A percentile compares a stretch with the other conserved stretches of the same genome.
These are phyloP conservation scores for Pyrenophora seminiperda DNA, from an alignment of 2,329 filamentous ascomycete genomes.

Conservation along the genomic window DNA sequence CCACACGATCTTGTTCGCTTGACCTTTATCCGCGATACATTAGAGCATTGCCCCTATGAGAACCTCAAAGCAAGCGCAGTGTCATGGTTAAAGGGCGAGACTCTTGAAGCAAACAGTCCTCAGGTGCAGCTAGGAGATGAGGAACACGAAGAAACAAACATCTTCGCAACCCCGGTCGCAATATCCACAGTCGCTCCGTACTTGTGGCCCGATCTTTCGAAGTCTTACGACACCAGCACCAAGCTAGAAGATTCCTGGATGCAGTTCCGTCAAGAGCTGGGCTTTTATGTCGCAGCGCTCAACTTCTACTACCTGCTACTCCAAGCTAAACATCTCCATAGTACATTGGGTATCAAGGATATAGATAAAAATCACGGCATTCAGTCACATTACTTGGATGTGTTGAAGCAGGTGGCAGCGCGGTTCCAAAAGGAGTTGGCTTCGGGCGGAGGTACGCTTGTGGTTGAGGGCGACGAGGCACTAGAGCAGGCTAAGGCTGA, in stretches of 20 bases:
- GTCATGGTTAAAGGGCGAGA: conserved; percentile 65
- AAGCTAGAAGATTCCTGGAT: conserved; percentile 43
- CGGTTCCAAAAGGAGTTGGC: conserved; percentile 47
- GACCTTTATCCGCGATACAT: conserved; percentile 60
- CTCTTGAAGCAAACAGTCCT: conserved; percentile 54
- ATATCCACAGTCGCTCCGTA: conserved; percentile 56
- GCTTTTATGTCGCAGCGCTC: conserved; percentile 60
- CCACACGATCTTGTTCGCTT: conserved; percentile 58
- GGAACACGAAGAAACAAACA: conserved; percentile 28
- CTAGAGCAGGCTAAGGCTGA: conserved; percentile 43
- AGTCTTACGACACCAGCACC: conserved; percentile 41
- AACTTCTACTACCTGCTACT: conserved; percentile 65
- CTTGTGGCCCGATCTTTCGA: conserved; percentile 58
- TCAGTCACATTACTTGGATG: conserved; percentile 51
- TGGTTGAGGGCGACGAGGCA: conserved; percentile 46
- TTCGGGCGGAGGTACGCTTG: conserved; percentile 44
- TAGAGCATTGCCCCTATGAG: conserved; percentile 60
- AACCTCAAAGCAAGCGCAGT: conserved; percentile 63
- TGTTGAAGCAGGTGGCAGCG: conserved; percentile 47
- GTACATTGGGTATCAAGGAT: conserved; percentile 54
- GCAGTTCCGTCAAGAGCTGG: conserved; percentile 58
- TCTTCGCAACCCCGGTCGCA: conserved; percentile 56
- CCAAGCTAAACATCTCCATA: conserved; percentile 55
- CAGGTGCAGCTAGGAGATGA: conserved; percentile 12
- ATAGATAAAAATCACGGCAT: conserved; percentile 49